Evolutionary conservation across 352 stramenopile genomes (phyloP), one percentile per base, ranked within the genome.

Genomic region (Globisporangium nunn): DNA sequence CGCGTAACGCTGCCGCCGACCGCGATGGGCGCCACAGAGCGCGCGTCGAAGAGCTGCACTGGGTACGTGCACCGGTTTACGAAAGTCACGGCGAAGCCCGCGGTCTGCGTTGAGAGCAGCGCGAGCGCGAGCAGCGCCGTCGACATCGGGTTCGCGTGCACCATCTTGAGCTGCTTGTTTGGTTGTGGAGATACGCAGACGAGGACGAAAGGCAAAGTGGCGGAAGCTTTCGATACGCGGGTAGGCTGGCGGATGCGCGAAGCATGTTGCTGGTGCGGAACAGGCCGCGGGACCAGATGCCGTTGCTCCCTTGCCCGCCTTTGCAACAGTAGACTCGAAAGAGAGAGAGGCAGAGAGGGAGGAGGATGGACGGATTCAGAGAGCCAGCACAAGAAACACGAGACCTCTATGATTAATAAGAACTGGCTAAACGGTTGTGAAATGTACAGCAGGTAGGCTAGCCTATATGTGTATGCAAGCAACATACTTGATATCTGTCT

Each of bases 11-110:
- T 68, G 28, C 47, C 48, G 18, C 67, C 75, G 29, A 59, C 47
- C 15, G 52, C 45, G 52, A 86, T 72, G 37, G 56, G 64, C 63
- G 77, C 66, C 29, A 62, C 65, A 12, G 45, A 54, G 23, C 59
- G 54, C 28, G 77, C 64, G 61, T 88, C 78, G 46, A 79, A 88
- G 37, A 88, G 40, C 14, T 72, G 61, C 50, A 88, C 68, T 14
- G 51, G 63, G 50, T 66, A 61, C 35, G 56, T 59, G 63, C 78
- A 88, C 8, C 63, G 60, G 70, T 88, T 88, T 17, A 59, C 64
- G 59, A 88, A 59, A 30, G 65, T 73, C 39, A 86, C 74, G 7
- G 68, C 50, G 54, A 76, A 75, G 46, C 62, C 71, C 44, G 70
- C 35, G 18, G 59, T 53, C 51, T 74, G 70, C 44, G 63, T 58